Percentiles rank a stretch among this genome's conserved stretches.
Conservation (phyloP, 148 eudicot genomes). For the Vaccinium corymbosum region DNA sequence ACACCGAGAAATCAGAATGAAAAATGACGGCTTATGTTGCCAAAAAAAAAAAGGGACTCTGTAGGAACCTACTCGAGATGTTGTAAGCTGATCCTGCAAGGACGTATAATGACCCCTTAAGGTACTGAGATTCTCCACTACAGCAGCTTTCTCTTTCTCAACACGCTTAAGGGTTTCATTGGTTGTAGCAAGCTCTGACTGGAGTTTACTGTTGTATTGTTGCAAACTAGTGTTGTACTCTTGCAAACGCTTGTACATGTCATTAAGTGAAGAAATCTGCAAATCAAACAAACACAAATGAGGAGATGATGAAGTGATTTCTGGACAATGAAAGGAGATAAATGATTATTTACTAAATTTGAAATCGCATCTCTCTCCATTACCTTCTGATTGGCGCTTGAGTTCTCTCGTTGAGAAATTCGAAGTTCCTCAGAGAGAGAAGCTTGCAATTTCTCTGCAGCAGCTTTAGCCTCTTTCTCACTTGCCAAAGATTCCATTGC, state of each 20-base stretch:
- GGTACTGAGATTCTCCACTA: conserved; percentile 72
- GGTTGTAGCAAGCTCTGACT: conserved; percentile 73
- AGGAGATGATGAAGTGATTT: conserved; percentile 5
- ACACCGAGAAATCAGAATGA: neutral
- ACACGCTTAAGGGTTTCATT: conserved; percentile 81
- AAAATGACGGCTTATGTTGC: neutral
- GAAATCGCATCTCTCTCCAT: neutral
- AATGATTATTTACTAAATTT: neutral
- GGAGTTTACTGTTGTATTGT: conserved; percentile 91
- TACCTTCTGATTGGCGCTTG: conserved; percentile 70
- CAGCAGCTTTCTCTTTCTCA: conserved; percentile 77
- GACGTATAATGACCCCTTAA: conserved; percentile 69
- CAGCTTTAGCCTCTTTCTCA: conserved; percentile 70
- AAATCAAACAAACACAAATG: conserved; percentile 17
- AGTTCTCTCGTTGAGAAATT: conserved; percentile 62
- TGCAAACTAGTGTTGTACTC: conserved; percentile 94
- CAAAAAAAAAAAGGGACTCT: neutral
- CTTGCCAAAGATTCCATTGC: conserved; percentile 60
- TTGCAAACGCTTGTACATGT: conserved; percentile 84
- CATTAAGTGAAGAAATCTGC: conserved; percentile 81
- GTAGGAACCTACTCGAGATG: conserved; percentile 47
- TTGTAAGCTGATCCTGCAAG: conserved; percentile 74
- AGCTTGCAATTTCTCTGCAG: conserved; percentile 62
- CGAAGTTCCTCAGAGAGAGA: conserved; percentile 63
- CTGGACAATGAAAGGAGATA: neutral